A percentile compares a stretch with the other conserved stretches of the same genome.
Conservation (phyloP, 768 basidiomycete genomes). For the Boletus subcaerulescens region DNA sequence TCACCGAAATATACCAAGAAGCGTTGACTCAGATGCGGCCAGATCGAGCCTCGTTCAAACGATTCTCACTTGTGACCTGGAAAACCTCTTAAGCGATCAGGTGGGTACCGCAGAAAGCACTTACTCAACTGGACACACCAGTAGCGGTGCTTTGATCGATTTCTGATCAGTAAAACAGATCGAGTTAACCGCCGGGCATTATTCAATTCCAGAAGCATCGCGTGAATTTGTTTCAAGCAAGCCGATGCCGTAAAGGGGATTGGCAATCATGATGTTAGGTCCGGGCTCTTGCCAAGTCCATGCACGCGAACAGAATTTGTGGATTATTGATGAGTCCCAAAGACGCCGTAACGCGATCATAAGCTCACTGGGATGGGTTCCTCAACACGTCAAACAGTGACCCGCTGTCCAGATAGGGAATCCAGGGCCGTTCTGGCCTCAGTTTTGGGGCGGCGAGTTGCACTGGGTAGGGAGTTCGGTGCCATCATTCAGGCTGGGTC, state of each 20-base stretch:
- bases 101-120: conserved; percentile 20
- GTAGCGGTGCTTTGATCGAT: conserved; percentile 30
- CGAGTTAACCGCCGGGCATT: conserved; percentile 30
- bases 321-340: conserved; percentile 11
- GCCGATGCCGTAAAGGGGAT: conserved; percentile 32
- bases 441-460: conserved; percentile 7
- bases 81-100: conserved; percentile 30
- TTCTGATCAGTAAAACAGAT: conserved; percentile 28
- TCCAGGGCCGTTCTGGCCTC: conserved; percentile 1
- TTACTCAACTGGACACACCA: conserved; percentile 30
- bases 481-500: conserved; percentile 3
- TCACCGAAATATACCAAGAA: conserved; percentile 23
- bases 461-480: conserved; percentile 11
- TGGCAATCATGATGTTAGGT: conserved; percentile 30
- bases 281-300: conserved; percentile 10
- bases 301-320: conserved; percentile 8
- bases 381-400: conserved; percentile 15
- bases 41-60: conserved; percentile 27
- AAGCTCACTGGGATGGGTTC: conserved; percentile 14
- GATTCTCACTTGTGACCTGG: conserved; percentile 31
- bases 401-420: conserved; percentile 1
- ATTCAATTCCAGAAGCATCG: conserved; percentile 27
- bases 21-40: conserved; percentile 23
- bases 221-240: conserved; percentile 27
- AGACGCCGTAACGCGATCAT: conserved; percentile 18